phyloP scores from a whole-genome alignment of 257 asterid species.

The Solanum dulcamara region DNA sequence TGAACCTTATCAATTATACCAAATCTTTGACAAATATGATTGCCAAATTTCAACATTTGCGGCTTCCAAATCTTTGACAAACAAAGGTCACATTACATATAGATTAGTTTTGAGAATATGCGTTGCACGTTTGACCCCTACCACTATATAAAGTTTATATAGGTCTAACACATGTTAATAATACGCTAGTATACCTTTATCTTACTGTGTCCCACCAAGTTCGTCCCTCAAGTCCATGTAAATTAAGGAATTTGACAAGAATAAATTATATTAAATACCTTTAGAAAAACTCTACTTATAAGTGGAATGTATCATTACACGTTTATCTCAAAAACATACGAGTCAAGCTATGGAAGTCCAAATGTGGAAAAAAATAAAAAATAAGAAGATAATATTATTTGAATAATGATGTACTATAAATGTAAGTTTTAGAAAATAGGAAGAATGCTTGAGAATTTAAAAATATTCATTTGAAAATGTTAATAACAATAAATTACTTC shows the following conservation, averaged over 20 bases:
- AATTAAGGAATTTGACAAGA: neutral
- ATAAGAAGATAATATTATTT: neutral
- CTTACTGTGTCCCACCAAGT: neutral
- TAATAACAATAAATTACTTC: neutral
- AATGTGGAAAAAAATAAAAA: neutral
- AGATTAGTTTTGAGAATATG: neutral
- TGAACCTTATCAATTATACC: no score
- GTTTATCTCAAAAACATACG: no score
- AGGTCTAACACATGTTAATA: neutral
- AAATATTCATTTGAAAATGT: neutral
- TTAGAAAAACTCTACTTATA: neutral
- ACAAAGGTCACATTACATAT: no score
- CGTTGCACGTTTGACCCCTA: neutral
- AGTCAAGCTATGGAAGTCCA: no score
- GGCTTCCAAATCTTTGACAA: no score
- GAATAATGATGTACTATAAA: neutral
- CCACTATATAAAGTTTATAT: neutral
- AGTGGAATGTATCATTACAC: neutral
- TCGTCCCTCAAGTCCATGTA: neutral
- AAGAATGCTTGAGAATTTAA: neutral
- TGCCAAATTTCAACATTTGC: no score
- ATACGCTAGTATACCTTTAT: neutral
- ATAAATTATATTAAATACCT: neutral
- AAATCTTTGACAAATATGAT: no score
- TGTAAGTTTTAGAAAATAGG: neutral